Evolutionary conservation across 352 stramenopile species (phyloP).

Genomic region (Aphanomyces invadans): DNA sequence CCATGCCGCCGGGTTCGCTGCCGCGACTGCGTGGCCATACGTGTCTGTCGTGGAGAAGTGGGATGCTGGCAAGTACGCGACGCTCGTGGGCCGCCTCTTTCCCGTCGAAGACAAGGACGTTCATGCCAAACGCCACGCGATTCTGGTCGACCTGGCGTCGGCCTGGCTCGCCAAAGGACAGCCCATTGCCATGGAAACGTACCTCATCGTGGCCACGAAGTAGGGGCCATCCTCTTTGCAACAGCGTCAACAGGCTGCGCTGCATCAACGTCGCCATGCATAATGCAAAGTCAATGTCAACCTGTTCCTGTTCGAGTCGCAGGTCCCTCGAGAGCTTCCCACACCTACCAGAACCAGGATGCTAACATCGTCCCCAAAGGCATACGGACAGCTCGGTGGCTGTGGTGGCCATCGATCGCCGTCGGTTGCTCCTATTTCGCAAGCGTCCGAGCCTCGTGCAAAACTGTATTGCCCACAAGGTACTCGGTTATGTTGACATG

Average conservation of each 20-base stretch:
- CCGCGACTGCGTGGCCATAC: conserved; percentile 43
- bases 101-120: conserved; percentile 33
- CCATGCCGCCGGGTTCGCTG: conserved; percentile 30
- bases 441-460: too few relatives aligned
- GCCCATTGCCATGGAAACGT: conserved; percentile 49
- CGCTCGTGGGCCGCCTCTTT: conserved; percentile 31
- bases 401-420: too few relatives aligned
- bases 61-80: conserved; percentile 39
- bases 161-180: conserved; percentile 41
- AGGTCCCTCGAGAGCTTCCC: too few relatives aligned
- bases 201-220: conserved; percentile 40
- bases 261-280: background rate
- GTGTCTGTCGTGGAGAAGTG: conserved; percentile 42
- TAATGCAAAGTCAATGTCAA: background rate
- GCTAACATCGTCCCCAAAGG: too few relatives aligned
- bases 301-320: too few relatives aligned
- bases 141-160: conserved; percentile 37
- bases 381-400: too few relatives aligned
- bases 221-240: conserved; percentile 8
- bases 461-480: too few relatives aligned
- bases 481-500: too few relatives aligned
- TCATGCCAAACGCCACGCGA: conserved; percentile 25
- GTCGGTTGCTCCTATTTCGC: too few relatives aligned
- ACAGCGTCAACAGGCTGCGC: too few relatives aligned
- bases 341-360: too few relatives aligned